Base-by-base conservation (phyloP, 2,329 filamentous ascomycete species). In the Paraconiothyrium brasiliense region DNA sequence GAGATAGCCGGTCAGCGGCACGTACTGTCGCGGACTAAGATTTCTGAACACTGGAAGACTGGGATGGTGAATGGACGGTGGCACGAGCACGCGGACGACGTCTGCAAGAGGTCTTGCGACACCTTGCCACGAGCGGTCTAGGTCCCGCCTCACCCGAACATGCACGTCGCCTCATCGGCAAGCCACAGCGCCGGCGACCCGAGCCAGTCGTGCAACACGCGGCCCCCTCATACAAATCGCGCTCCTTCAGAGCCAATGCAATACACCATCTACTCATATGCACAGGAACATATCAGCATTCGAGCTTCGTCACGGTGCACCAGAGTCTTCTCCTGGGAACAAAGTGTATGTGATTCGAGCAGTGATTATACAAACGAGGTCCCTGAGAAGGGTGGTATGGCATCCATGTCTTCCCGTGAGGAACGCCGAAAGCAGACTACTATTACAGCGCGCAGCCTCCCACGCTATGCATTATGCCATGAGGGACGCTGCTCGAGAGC, bases 391-490 rank as follows among this genome's bases (percentile, higher is more conserved):
- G 32, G 24, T 35, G 44, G 52, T 32, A 34, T 67, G 63, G 61
- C 60, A 63, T 66, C 66, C 60, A 47, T 56, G 58, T 60, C 59
- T 59, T 68, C 39, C 50, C 56, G 63, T 62, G 30, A 37, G 60
- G 60, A 61, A 58, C 59, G 49, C 59, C 59, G 10, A 60, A 66
- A 61, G 43, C 44, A 64, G 65, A 66, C 51, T 51, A 39, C 58
- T 62, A 67, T 68, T 71, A 71, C 67, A 68, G 60, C 59, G 61
- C 58, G 60, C 62, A 46, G 56, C 65, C 58, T 32, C 63, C 65
- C 64, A 60, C 59, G 65, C 68, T 63, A 67, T 72, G 71, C 71
- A 66, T 65, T 63, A 62, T 57, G 58, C 58, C 60, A 50, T 57
- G 24, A 27, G 48, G 43, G 59, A 54, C 58, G 48, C 30, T 32